phyloP scores from a whole-genome alignment of 1,284 basidiomycete species.

The Tilletia horrida region DNA sequence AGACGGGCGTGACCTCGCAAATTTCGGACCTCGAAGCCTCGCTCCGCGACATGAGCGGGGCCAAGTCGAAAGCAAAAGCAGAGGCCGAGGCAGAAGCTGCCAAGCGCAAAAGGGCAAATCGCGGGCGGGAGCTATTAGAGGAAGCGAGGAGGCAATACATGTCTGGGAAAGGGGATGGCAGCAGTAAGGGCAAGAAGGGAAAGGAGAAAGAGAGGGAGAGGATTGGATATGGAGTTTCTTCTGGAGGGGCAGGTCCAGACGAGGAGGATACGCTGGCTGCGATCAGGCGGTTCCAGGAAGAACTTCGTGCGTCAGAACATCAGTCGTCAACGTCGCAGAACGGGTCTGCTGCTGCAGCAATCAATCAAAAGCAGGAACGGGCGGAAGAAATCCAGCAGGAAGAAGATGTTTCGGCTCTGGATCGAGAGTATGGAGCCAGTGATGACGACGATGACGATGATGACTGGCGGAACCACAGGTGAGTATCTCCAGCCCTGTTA shows the following conservation, averaged over 20 bases:
- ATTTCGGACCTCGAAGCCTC: slow-evolving; percentile 25
- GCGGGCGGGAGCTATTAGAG: slow-evolving; percentile 22
- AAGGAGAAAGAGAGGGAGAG: neutral
- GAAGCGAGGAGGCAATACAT: slow-evolving; percentile 23
- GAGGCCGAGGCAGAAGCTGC: slow-evolving; percentile 20
- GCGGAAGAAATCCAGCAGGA: slow-evolving; percentile 4
- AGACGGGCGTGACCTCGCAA: neutral
- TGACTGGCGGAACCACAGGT: slow-evolving; percentile 29
- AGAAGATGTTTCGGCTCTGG: neutral
- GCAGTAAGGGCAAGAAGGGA: neutral
- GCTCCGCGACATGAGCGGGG: slow-evolving; percentile 19
- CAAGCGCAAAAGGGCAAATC: slow-evolving; percentile 19
- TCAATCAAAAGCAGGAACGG: neutral
- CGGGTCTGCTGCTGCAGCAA: slow-evolving; percentile 10
- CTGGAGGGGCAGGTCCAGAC: neutral
- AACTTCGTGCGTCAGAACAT: slow-evolving; percentile 21
- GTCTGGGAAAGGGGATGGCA: neutral
- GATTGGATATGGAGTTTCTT: neutral
- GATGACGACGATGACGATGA: slow-evolving; percentile 34
- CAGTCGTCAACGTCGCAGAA: neutral
- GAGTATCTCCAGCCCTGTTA: neutral
- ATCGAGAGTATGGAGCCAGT: slow-evolving; percentile 41
- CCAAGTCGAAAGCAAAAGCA: slow-evolving; percentile 8
- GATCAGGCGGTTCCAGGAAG: slow-evolving; percentile 30
- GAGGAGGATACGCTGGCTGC: slow-evolving; percentile 27